Evolutionary conservation across 495 filamentous ascomycete species (phyloP).

Genomic region (Trichocladium uniseriatum): DNA sequence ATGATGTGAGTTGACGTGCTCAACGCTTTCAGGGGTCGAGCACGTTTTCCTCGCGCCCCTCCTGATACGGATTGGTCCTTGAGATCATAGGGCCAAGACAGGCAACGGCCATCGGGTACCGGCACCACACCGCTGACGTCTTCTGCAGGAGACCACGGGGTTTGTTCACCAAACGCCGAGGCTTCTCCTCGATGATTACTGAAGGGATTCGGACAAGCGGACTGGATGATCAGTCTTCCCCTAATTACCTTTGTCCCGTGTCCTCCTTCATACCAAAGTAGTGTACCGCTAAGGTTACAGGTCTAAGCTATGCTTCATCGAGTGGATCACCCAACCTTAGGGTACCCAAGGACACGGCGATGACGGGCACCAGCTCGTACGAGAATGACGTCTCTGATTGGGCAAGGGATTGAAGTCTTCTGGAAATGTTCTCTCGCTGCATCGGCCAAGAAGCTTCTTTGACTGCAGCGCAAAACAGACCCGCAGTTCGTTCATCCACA

Average conservation of each 20-base stretch:
- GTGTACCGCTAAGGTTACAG: not conserved
- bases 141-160: not conserved
- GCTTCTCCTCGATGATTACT: too few species aligned
- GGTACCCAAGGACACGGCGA: not conserved
- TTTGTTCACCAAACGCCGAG: not conserved
- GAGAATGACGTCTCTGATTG: constrained; percentile 8
- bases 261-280: too few species aligned
- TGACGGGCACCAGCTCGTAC: constrained; percentile 1
- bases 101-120: constrained; percentile 1
- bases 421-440: constrained; percentile 12
- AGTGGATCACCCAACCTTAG: not conserved
- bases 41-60: not conserved
- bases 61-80: not conserved
- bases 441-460: not conserved
- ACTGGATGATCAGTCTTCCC: too few species aligned
- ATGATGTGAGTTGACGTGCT: too few species aligned
- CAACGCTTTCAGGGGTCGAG: not conserved
- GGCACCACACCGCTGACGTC: constrained; percentile 4
- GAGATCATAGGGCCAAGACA: not conserved
- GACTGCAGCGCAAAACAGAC: not conserved
- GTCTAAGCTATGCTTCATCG: not conserved
- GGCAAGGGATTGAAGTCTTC: not conserved
- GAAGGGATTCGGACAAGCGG: too few species aligned
- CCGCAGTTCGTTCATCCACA: not conserved
- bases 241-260: too few species aligned